Evolutionary conservation across 2,329 filamentous ascomycete genomes (phyloP).

Genomic region (Paraphoma chrysanthemicola): DNA sequence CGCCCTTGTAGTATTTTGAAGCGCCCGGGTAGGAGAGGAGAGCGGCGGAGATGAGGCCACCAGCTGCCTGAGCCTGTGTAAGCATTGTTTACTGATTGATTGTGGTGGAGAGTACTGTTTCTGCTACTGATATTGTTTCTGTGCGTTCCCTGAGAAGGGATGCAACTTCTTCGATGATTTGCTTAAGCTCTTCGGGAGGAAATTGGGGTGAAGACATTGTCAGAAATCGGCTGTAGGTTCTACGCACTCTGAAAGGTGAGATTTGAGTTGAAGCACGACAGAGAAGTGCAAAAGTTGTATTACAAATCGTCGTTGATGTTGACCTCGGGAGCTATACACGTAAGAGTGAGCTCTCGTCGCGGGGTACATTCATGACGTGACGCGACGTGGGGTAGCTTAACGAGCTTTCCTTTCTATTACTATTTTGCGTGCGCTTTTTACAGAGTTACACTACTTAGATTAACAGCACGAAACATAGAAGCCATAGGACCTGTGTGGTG

Average conservation of each 20-base stretch:
- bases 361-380: conserved; percentile 25
- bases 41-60: conserved; percentile 66
- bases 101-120: conserved; percentile 56
- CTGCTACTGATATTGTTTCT: conserved; percentile 67
- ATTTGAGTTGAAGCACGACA: conserved; percentile 1
- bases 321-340: background rate
- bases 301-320: conserved; percentile 3
- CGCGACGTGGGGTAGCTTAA: conserved; percentile 27
- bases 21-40: conserved; percentile 67
- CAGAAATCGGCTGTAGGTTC: background rate
- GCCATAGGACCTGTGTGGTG: too few relatives aligned
- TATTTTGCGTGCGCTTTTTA: too few relatives aligned
- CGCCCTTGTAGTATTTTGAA: conserved; percentile 65
- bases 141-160: conserved; percentile 61
- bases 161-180: conserved; percentile 58
- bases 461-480: too few relatives aligned
- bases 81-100: background rate
- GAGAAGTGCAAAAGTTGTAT: conserved; percentile 3
- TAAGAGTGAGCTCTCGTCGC: conserved; percentile 2
- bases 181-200: conserved; percentile 51
- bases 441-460: too few relatives aligned
- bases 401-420: background rate
- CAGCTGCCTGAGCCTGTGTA: conserved; percentile 60
- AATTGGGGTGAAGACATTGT: conserved; percentile 43
- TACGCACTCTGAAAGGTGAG: background rate